Base-by-base conservation (phyloP, 345 rosid species). In the Pistacia vera region DNA sequence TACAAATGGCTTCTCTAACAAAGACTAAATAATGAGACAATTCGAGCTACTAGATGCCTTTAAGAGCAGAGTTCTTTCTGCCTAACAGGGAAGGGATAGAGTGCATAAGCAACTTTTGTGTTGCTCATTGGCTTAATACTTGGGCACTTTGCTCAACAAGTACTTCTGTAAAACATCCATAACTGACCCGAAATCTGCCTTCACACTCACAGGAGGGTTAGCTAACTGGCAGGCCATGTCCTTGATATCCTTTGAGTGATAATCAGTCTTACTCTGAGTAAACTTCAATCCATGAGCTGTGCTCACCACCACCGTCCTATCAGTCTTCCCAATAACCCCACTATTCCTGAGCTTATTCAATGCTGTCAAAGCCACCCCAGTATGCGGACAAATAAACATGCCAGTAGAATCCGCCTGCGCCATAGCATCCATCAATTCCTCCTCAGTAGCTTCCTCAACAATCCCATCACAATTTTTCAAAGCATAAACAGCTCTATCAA, bases 221-320 rank as follows among this genome's bases (percentile, higher is more conserved):
- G 87, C 87, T 44, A 75, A 76, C n/a, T 67, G 70, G 79, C 90
- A 87, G 70, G 85, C 86, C 86, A 85, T 87, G 61, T 85, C 90
- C 25, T 73, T 79, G 18, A 87, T 87, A 7, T 79, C 75, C 74
- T 66, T 81, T n/a, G 87, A 87, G 72, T 87, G 90, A 65, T 85
- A 87, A 80, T 85, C 88, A 63, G 85, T 78, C 86, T 87, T 85
- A 55, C 84, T 77, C 71, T 87, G 90, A 4, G 88, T 78, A 75
- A 85, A 83, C 70, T 87, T 87, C 88, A 87, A 78, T 22, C 90
- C 90, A 5, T 83, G 90, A 30, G 90, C 88, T 0, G 88, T 87
- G 66, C 88, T 87, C 61, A 87, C 88, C 73, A 87, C 90, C 28
- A 87, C 87, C 1, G 88, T 85, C 77, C 86, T 60, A 52, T 85